Evolutionary conservation across 352 stramenopile genomes (phyloP).

Genomic region (Phytophthora rubi): DNA sequence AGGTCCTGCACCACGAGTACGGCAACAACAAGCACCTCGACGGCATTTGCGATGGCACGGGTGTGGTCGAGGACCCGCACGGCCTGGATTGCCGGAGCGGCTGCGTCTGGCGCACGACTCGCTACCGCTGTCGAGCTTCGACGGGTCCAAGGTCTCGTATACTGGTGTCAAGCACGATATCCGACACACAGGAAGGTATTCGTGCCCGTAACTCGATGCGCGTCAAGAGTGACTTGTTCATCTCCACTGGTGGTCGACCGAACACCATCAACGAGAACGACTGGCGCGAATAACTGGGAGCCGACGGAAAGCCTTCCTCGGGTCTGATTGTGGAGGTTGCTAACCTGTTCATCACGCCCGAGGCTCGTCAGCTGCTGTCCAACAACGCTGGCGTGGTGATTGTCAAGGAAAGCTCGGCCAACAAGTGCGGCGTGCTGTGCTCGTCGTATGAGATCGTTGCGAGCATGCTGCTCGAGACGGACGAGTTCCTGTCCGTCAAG

Average conservation of each 20-base stretch:
- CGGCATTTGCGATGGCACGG: conserved; percentile 91
- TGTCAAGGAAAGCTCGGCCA: conserved; percentile 97
- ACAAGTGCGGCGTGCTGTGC: conserved; percentile 89
- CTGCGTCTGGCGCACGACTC: conserved; percentile 93
- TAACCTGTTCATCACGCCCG: conserved; percentile 87
- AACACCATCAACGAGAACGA: conserved; percentile 91
- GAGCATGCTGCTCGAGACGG: conserved; percentile 96
- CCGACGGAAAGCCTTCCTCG: conserved; percentile 76
- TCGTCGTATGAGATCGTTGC: conserved; percentile 88
- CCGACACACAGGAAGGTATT: conserved; percentile 69
- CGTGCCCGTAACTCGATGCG: conserved; percentile 98
- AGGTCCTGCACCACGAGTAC: conserved; percentile 96
- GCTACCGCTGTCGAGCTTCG: conserved; percentile 88
- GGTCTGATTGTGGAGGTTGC: conserved; percentile 87
- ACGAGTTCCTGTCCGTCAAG: conserved; percentile 98
- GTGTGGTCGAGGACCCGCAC: conserved; percentile 95
- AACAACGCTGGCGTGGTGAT: conserved; percentile 96
- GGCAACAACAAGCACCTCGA: conserved; percentile 95
- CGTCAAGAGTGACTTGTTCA: conserved; percentile 90
- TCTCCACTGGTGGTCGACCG: conserved; percentile 77
- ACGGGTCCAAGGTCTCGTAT: conserved; percentile 49
- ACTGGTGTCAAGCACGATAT: conserved; percentile 88
- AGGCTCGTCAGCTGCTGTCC: conserved; percentile 92
- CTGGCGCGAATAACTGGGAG: conserved; percentile 73
- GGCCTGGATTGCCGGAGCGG: conserved; percentile 94